phyloP scores from a whole-genome alignment of 106 monocot genomes.

The Gastrodia elata region DNA sequence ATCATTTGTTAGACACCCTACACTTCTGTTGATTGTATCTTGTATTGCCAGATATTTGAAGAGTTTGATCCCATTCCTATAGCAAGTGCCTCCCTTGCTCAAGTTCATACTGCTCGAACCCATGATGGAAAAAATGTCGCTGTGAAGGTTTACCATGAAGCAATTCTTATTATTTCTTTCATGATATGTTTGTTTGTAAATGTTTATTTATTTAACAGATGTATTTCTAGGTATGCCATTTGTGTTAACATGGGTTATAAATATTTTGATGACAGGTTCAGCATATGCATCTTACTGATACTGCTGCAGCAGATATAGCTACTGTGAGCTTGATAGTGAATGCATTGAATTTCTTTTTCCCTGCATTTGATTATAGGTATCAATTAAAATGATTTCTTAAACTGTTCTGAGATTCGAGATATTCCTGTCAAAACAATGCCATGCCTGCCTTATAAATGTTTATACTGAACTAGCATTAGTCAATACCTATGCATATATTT shows the following conservation, averaged over 20 bases:
- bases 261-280: slow-evolving; percentile 54
- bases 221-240: neutral
- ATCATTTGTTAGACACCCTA: too few relatives aligned
- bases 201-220: slow-evolving; percentile 4
- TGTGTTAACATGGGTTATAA: neutral
- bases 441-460: neutral
- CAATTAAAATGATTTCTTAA: slow-evolving; percentile 2
- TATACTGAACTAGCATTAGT: neutral
- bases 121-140: slow-evolving; percentile 84
- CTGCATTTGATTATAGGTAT: slow-evolving; percentile 97
- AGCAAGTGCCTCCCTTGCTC: slow-evolving; percentile 96
- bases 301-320: slow-evolving; percentile 83
- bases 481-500: neutral
- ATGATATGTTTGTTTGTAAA: neutral
- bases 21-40: slow-evolving; percentile 8
- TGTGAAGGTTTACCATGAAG: slow-evolving; percentile 58
- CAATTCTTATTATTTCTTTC: neutral
- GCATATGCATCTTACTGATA: slow-evolving; percentile 80
- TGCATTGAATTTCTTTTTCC: slow-evolving; percentile 73
- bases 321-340: slow-evolving; percentile 78
- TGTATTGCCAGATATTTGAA: slow-evolving; percentile 45
- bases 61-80: slow-evolving; percentile 76
- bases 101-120: slow-evolving; percentile 87
- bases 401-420: neutral
- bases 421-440: neutral